Evolutionary conservation across 2,329 filamentous ascomycete species (phyloP), one percentile per base, ranked within the genome.

Genomic region (Alternaria alternata): DNA sequence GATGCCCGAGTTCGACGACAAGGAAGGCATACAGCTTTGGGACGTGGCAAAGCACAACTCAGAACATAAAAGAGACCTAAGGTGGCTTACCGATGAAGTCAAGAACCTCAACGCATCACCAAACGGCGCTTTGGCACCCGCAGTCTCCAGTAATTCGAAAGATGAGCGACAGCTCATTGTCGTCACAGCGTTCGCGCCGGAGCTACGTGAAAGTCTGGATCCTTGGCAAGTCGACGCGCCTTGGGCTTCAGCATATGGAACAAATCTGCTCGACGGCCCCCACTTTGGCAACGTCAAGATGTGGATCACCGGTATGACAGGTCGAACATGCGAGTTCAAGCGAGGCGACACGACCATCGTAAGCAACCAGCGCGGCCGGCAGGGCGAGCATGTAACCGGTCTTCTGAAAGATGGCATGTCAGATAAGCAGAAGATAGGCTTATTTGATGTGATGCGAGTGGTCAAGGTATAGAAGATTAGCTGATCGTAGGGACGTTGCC

Each of bases 131-230:
- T 53, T 52, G n/a, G 47, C 61, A 12, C 42, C 56, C 6, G 38
- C 56, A 9, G 46, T 43, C 7, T 30, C 55, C 3, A 36, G 43
- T 8, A 11, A 36, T 12, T n/a, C 36, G n/a, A 64, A 54, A n/a
- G 24, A 47, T 7, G 49, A 56, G 6, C 61, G 59, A n/a, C 61
- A 66, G 39, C 54, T 87, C 6, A 59, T 89, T 0, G 80, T 89
- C 0, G 80, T 84, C 0, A 88, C 86, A 0, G 85, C 88, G 54
- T 86, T 89, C 66, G 85, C 86, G 2, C 86, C 87, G 1, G 83
- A 78, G n/a, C 64, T 84, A 0, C 62, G 80, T 44, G 80, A 79
- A 7, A 83, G 84, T 2, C 84, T 85, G 0, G 78, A 78, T 2
- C 85, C 86, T 0, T 79, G 83, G 62, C 77, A 89, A 51, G 67